These are phyloP conservation scores for Cercospora sesami DNA, from an alignment of 2,329 filamentous ascomycete genomes.

Conservation along the genomic window DNA sequence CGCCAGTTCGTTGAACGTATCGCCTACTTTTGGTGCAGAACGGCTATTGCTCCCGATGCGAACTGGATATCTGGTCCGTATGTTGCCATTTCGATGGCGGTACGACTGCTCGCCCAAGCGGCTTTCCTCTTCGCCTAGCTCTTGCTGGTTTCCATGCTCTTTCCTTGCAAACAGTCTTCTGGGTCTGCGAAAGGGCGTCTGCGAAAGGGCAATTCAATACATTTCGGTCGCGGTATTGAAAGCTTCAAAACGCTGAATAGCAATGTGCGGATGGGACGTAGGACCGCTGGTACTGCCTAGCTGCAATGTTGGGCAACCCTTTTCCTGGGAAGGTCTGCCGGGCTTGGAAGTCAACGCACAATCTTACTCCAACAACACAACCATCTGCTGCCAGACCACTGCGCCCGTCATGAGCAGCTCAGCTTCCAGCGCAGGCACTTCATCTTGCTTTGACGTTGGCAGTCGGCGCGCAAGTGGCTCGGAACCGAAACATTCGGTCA, in stretches of 20 bases:
- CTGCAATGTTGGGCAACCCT: neutral
- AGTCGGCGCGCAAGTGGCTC: slow-evolving; percentile 11
- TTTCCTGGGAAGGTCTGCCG: neutral
- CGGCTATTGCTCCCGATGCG: neutral
- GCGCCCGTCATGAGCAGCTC: neutral
- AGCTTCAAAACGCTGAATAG: neutral
- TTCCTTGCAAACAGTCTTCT: too few relatives aligned
- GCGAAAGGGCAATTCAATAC: too few relatives aligned
- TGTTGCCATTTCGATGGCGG: too few relatives aligned
- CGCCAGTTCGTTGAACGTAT: neutral
- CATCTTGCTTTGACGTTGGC: neutral
- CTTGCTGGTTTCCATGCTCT: too few relatives aligned
- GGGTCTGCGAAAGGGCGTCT: too few relatives aligned
- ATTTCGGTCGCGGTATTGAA: neutral
- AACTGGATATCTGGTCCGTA: neutral
- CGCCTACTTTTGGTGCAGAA: neutral
- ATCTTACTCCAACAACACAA: neutral
- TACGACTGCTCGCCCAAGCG: too few relatives aligned
- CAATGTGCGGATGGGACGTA: neutral
- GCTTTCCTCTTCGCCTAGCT: too few relatives aligned
- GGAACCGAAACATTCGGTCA: neutral
- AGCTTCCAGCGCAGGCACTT: neutral
- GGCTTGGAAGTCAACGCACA: neutral
- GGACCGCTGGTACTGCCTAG: neutral
- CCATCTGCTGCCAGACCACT: neutral